phyloP scores from a whole-genome alignment of 2,329 filamentous ascomycete genomes.

The Arthrobotrys megalospora region DNA sequence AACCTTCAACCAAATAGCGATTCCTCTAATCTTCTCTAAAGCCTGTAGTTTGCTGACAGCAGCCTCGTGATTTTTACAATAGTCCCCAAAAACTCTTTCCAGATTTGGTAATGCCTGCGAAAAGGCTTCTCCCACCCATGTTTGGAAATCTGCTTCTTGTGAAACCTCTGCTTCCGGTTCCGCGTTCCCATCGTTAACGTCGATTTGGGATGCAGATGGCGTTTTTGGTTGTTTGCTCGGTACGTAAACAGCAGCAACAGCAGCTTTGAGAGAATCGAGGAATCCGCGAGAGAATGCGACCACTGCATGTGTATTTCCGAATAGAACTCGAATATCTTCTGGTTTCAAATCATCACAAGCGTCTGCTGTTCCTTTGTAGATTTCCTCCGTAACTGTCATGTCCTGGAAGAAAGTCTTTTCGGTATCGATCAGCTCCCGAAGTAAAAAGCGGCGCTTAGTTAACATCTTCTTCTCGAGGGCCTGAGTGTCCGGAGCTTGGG shows the following conservation, averaged over 20 bases:
- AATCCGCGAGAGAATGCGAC: conserved; percentile 88
- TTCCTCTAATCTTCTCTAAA: conserved; percentile 74
- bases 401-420: conserved; percentile 92
- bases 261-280: conserved; percentile 83
- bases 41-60: conserved; percentile 75
- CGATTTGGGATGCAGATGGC: conserved; percentile 65
- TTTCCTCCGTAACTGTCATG: conserved; percentile 97
- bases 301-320: conserved; percentile 92
- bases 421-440: conserved; percentile 93
- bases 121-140: conserved; percentile 75
- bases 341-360: conserved; percentile 83
- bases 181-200: conserved; percentile 65
- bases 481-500: conserved; percentile 74
- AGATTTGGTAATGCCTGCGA: conserved; percentile 73
- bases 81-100: conserved; percentile 77
- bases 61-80: conserved; percentile 76
- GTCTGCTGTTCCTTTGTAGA: conserved; percentile 93
- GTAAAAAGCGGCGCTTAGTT: conserved; percentile 83
- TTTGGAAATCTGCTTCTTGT: conserved; percentile 74
- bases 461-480: conserved; percentile 79
- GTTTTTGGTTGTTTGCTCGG: conserved; percentile 63
- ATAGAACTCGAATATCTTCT: conserved; percentile 89
- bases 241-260: conserved; percentile 83
- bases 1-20: conserved; percentile 82
- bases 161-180: conserved; percentile 66